Evolutionary conservation across 2,329 filamentous ascomycete genomes (phyloP).

Genomic region (Raffaelea ambrosiae): DNA sequence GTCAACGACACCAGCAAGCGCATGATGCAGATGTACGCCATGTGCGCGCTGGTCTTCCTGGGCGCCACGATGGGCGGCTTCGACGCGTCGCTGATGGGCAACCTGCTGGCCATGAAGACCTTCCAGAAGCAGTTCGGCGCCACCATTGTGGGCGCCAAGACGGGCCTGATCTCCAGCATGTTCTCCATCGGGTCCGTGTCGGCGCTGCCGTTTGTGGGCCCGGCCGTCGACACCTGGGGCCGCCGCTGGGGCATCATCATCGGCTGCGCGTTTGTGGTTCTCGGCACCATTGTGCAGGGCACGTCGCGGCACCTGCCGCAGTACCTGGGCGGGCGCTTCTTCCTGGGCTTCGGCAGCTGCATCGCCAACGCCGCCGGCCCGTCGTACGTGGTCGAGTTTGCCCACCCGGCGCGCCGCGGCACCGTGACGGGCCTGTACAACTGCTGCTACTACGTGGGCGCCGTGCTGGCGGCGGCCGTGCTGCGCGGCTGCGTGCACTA

Average conservation of each 20-base stretch:
- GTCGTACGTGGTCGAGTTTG: constrained; percentile 10
- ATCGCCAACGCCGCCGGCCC: constrained; percentile 8
- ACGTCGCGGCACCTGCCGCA: constrained; percentile 3
- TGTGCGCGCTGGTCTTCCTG: constrained; percentile 39
- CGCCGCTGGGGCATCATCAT: constrained; percentile 44
- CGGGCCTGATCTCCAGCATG: constrained; percentile 46
- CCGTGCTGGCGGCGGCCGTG: constrained; percentile 6
- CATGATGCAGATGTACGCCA: constrained; percentile 40
- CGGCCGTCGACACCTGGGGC: constrained; percentile 39
- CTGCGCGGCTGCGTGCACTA: constrained; percentile 7
- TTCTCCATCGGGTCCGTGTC: constrained; percentile 54
- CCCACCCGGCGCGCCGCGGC: constrained; percentile 8
- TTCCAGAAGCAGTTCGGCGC: constrained; percentile 9
- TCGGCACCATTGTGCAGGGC: constrained; percentile 43
- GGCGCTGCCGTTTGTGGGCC: constrained; percentile 47
- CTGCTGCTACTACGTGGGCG: constrained; percentile 7
- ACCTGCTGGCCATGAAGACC: constrained; percentile 7
- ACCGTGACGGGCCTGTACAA: constrained; percentile 10
- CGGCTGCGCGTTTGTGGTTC: constrained; percentile 38
- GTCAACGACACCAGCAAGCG: constrained; percentile 7
- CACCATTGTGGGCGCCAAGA: constrained; percentile 17
- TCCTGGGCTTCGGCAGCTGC: constrained; percentile 7
- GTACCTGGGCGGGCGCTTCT: constrained; percentile 7
- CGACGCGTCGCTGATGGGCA: constrained; percentile 28
- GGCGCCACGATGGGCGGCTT: constrained; percentile 51